These are phyloP conservation scores for Russula foetens DNA, from an alignment of 768 basidiomycete genomes.

Conservation along the genomic window DNA sequence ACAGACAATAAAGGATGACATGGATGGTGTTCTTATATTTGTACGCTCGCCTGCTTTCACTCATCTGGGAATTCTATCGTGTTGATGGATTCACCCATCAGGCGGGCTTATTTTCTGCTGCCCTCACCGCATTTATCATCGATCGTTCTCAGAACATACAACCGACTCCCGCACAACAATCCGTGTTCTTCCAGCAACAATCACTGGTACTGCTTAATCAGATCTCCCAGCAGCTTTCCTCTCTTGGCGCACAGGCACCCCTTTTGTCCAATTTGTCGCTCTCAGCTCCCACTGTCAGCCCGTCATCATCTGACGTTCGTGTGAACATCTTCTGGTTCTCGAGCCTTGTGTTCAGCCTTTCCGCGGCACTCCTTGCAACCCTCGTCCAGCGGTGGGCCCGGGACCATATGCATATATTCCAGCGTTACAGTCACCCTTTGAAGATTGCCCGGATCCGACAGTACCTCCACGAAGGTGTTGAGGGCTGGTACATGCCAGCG, in stretches of 20 bases:
- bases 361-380: slow-evolving; percentile 36
- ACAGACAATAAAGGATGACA: not conserved
- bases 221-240: slow-evolving; percentile 8
- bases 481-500: slow-evolving; percentile 32
- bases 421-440: slow-evolving; percentile 23
- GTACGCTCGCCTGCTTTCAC: not conserved
- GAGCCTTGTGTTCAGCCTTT: slow-evolving; percentile 31
- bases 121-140: slow-evolving; percentile 11
- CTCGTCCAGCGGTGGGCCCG: slow-evolving; percentile 44
- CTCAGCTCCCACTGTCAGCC: not conserved
- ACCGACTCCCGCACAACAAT: slow-evolving; percentile 3
- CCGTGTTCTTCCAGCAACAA: not conserved
- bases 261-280: not conserved
- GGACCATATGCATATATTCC: slow-evolving; percentile 27
- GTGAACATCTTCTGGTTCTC: slow-evolving; percentile 37
- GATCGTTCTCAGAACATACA: slow-evolving; percentile 10
- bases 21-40: slow-evolving; percentile 2
- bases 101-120: slow-evolving; percentile 16
- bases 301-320: slow-evolving; percentile 30
- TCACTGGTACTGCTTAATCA: slow-evolving; percentile 3
- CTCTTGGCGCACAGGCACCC: not conserved
- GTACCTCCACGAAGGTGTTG: slow-evolving; percentile 30
- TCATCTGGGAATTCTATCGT: not conserved
- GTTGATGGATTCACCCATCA: not conserved
- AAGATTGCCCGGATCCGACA: slow-evolving; percentile 38